Conservation (phyloP, 805 yeast genomes). For the Starmerella ratchasimensis region DNA sequence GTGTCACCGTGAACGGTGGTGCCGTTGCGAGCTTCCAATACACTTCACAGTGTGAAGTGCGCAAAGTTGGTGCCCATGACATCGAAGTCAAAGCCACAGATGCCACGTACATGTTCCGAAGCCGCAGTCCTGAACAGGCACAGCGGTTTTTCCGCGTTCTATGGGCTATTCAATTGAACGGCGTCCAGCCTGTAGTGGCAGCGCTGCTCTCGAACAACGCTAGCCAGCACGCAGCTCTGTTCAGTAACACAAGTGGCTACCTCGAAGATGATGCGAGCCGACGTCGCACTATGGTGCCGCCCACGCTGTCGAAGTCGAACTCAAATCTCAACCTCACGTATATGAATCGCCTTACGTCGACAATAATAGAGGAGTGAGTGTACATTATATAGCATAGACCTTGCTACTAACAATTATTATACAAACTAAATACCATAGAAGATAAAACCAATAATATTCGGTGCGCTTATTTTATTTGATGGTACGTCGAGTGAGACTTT, state of each 20-base stretch:
- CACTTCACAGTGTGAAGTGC: conserved; percentile 14
- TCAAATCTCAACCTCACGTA: conserved; percentile 6
- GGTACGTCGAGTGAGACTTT: no score
- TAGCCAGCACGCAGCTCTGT: no score
- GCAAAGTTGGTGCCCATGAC: conserved; percentile 19
- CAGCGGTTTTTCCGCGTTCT: conserved; percentile 16
- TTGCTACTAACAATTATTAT: no score
- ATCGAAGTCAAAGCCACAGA: conserved; percentile 17
- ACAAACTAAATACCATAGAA: no score
- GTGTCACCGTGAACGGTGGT: conserved; percentile 5
- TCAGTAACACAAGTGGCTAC: not conserved
- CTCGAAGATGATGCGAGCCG: conserved; percentile 4
- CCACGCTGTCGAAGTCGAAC: conserved; percentile 12
- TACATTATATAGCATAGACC: not conserved
- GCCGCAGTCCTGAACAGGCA: conserved; percentile 17
- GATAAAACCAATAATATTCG: no score
- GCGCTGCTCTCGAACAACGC: conserved; percentile 1
- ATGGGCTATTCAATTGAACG: conserved; percentile 14
- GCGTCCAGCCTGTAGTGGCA: conserved; percentile 3
- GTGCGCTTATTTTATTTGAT: no score
- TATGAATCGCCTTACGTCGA: conserved; percentile 13
- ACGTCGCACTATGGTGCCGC: conserved; percentile 17
- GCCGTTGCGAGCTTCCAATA: conserved; percentile 7
- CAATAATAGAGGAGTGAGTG: conserved; percentile 17
- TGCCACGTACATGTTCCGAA: conserved; percentile 21